phyloP scores from a whole-genome alignment of 2,329 filamentous ascomycete species.

The Aspergillus pseudonomiae region DNA sequence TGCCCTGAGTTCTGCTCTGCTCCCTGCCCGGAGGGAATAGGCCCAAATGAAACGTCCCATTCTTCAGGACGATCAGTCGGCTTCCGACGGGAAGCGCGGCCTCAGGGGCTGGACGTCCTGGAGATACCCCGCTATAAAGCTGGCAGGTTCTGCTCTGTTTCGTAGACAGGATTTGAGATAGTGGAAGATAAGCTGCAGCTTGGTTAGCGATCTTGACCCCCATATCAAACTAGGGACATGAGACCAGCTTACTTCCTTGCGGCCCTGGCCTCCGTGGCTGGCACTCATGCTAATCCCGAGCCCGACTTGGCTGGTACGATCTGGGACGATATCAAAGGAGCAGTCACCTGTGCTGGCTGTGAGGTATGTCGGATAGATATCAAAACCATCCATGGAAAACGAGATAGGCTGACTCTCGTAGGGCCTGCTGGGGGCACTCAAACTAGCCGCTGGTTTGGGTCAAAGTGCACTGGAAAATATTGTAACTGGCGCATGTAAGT shows the following conservation, averaged over 20 bases:
- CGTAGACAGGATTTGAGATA: neutral
- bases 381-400: neutral
- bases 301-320: slow-evolving; percentile 20
- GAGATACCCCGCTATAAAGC: neutral
- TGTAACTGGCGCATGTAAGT: slow-evolving; percentile 40
- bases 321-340: slow-evolving; percentile 35
- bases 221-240: slow-evolving; percentile 10
- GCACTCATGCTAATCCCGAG: slow-evolving; percentile 13
- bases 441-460: slow-evolving; percentile 49
- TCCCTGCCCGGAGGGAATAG: neutral
- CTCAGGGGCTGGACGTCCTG: neutral
- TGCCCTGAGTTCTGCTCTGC: neutral
- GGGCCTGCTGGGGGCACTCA: slow-evolving; percentile 46
- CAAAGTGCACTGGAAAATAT: slow-evolving; percentile 46
- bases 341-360: slow-evolving; percentile 36
- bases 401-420: neutral
- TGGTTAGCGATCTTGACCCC: neutral
- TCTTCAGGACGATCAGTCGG: neutral
- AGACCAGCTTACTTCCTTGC: slow-evolving; percentile 17
- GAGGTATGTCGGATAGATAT: slow-evolving; percentile 15
- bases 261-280: slow-evolving; percentile 8
- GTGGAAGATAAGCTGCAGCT: neutral
- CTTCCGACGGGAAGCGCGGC: neutral
- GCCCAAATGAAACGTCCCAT: neutral
- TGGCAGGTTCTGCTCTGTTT: neutral